Evolutionary conservation across 257 asterid genomes (phyloP).

Genomic region (Rehmannia glutinosa): DNA sequence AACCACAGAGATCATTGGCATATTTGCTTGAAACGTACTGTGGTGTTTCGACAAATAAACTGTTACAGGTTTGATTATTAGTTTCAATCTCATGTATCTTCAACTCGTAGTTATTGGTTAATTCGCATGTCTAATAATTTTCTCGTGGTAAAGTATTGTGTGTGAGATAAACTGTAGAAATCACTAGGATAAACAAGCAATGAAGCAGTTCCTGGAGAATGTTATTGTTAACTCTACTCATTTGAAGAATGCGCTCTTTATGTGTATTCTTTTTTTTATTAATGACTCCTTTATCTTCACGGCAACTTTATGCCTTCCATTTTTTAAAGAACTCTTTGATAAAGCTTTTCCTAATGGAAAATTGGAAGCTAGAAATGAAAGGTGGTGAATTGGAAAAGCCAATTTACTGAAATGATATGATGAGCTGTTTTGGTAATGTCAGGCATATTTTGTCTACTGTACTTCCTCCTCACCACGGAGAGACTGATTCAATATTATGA

Average conservation of each 20-base stretch:
- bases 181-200: neutral
- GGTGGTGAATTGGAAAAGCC: no score
- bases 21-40: slow-evolving; percentile 83
- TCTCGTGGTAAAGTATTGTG: neutral
- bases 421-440: no score
- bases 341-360: neutral
- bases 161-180: neutral
- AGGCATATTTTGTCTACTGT: no score
- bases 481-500: no score
- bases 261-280: neutral
- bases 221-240: neutral
- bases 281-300: neutral
- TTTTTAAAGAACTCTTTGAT: neutral
- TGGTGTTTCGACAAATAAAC: slow-evolving; percentile 62
- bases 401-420: no score
- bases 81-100: slow-evolving; percentile 5
- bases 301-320: neutral
- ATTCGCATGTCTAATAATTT: slow-evolving; percentile 5
- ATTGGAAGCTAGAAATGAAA: neutral
- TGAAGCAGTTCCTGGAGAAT: neutral
- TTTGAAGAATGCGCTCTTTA: neutral
- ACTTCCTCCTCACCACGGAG: no score
- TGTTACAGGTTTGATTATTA: slow-evolving; percentile 60
- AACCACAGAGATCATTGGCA: slow-evolving; percentile 95
- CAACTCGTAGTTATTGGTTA: neutral